These are phyloP conservation scores for Sisymbrium irio DNA, from an alignment of 345 rosid species.

Conservation along the genomic window DNA sequence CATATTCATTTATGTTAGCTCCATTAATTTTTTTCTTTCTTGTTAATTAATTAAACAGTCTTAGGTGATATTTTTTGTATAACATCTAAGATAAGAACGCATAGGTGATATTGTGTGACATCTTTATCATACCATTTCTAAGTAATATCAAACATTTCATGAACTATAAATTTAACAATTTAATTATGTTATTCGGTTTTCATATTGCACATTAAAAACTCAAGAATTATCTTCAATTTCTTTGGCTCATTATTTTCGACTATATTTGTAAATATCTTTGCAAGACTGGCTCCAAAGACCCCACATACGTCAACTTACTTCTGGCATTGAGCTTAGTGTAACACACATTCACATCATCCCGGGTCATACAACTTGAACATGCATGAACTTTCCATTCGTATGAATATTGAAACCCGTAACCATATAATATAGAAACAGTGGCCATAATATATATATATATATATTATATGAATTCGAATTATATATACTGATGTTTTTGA, in stretches of 20 bases:
- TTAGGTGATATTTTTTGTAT: too few relatives aligned
- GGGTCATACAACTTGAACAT: not conserved
- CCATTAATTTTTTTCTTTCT: too few relatives aligned
- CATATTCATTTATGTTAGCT: too few relatives aligned
- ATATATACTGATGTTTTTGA: too few relatives aligned
- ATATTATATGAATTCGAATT: too few relatives aligned
- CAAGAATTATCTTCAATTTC: not conserved
- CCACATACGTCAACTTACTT: not conserved
- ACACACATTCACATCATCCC: slow-evolving; percentile 9
- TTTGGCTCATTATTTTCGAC: not conserved
- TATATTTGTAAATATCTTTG: not conserved
- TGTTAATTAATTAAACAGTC: too few relatives aligned
- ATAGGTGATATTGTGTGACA: not conserved
- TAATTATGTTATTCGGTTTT: not conserved
- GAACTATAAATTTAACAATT: not conserved
- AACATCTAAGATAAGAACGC: too few relatives aligned
- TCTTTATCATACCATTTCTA: not conserved
- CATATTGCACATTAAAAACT: not conserved
- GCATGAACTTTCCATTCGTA: not conserved
- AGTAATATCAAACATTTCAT: not conserved
- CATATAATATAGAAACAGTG: not conserved
- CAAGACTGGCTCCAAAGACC: not conserved
- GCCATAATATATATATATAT: too few relatives aligned
- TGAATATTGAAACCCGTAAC: not conserved
- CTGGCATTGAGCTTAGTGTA: not conserved